Evolutionary conservation across 768 basidiomycete species (phyloP).

Genomic region (Tulasnella sp.): DNA sequence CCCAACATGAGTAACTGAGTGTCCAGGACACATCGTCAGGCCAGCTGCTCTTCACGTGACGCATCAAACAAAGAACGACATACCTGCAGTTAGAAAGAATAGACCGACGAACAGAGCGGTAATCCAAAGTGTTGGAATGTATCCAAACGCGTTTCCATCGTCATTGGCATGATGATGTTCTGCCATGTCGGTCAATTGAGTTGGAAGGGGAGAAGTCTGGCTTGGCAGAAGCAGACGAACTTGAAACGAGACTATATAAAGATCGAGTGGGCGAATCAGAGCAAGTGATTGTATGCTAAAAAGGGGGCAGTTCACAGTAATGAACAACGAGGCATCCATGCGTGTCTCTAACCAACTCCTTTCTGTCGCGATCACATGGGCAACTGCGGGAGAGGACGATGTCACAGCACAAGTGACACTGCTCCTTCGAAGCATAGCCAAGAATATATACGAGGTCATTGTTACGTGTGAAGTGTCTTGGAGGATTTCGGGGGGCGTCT

Average conservation of each 20-base stretch:
- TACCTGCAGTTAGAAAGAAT: slow-evolving; percentile 41
- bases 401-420: background rate
- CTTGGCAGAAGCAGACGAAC: too few relatives aligned
- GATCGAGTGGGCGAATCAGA: too few relatives aligned
- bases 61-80: background rate
- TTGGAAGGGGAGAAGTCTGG: too few relatives aligned
- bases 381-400: background rate
- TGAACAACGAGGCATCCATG: background rate
- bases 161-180: background rate
- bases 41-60: background rate
- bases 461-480: background rate
- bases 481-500: background rate
- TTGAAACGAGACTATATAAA: too few relatives aligned
- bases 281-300: background rate
- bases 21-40: background rate
- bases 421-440: background rate
- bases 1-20: slow-evolving; percentile 13
- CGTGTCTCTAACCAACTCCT: background rate
- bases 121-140: slow-evolving; percentile 49
- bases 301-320: background rate
- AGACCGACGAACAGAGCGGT: slow-evolving; percentile 49
- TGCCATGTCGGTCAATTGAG: background rate
- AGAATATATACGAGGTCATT: background rate
- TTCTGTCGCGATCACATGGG: background rate
- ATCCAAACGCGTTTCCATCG: slow-evolving; percentile 47